Conservation (phyloP, 345 rosid species). For the Cardamine chenopodiifolia region DNA sequence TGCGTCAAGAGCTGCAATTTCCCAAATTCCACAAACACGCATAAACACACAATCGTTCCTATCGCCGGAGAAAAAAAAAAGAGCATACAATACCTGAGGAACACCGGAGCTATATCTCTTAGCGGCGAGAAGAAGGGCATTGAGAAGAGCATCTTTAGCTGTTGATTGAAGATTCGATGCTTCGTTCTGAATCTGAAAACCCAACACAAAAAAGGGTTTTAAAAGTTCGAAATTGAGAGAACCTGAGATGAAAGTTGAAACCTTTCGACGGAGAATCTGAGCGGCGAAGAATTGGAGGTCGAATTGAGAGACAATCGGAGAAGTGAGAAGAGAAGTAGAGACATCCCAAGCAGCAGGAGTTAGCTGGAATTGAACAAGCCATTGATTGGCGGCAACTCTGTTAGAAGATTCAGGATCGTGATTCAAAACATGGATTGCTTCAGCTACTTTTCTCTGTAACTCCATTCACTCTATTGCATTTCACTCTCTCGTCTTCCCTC, state of each 20-base stretch:
- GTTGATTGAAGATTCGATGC: constrained; percentile 68
- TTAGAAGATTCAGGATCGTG: constrained; percentile 90
- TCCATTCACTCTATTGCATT: constrained; percentile 53
- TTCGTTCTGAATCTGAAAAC: constrained; percentile 82
- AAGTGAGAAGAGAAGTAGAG: constrained; percentile 85
- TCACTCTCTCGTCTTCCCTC: not conserved
- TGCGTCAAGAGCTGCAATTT: constrained; percentile 81
- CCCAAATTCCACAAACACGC: constrained; percentile 28
- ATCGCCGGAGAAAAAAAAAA: constrained; percentile 14
- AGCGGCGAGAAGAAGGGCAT: constrained; percentile 84
- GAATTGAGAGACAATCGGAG: constrained; percentile 58
- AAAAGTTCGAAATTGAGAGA: not conserved
- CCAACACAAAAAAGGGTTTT: constrained; percentile 5
- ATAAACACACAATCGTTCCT: not conserved
- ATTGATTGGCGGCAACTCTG: constrained; percentile 94
- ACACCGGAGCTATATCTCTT: constrained; percentile 84
- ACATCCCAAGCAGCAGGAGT: constrained; percentile 92
- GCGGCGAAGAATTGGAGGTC: constrained; percentile 95
- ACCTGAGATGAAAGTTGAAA: constrained; percentile 22
- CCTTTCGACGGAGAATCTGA: constrained; percentile 96
- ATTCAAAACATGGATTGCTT: constrained; percentile 87
- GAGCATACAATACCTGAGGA: constrained; percentile 69
- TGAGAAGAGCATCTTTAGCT: constrained; percentile 76
- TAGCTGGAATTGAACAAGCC: constrained; percentile 94
- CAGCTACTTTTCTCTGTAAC: constrained; percentile 80